Evolutionary conservation across 306 rosid species (phyloP).

Genomic region (Pyrus bretschneideri): DNA sequence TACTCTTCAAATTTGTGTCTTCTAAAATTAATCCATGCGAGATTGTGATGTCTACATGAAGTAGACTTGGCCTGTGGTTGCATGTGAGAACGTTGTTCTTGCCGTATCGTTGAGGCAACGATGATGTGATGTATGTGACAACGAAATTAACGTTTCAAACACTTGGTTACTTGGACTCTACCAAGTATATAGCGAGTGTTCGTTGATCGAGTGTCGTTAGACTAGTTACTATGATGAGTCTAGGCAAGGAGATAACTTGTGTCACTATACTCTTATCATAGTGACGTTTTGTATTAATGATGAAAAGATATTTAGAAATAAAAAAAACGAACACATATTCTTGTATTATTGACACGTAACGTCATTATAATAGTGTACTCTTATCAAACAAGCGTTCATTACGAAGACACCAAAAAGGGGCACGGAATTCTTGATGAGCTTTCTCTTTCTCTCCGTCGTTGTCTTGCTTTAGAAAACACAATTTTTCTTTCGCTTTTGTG

Average conservation of each 20-base stretch:
- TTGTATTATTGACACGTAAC: too few species aligned
- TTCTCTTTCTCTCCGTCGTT: not conserved
- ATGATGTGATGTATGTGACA: not conserved
- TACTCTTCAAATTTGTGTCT: not conserved
- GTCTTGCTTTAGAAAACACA: not conserved
- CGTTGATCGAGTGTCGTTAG: too few species aligned
- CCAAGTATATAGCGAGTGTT: too few species aligned
- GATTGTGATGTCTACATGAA: not conserved
- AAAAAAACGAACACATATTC: too few species aligned
- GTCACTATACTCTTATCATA: too few species aligned
- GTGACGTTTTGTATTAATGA: too few species aligned
- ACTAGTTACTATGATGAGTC: too few species aligned
- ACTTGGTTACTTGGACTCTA: too few species aligned
- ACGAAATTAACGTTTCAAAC: not conserved
- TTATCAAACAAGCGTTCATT: accelerated
- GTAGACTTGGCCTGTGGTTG: not conserved
- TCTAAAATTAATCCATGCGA: too few species aligned
- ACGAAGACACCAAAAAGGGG: not conserved
- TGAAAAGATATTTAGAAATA: accelerated
- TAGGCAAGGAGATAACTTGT: too few species aligned
- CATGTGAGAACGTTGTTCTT: not conserved
- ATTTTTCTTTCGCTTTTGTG: slow-evolving; percentile 1
- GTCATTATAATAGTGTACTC: accelerated
- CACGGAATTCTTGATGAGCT: not conserved
- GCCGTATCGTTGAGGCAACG: too few species aligned